Percentiles rank a stretch among this genome's conserved stretches.
Conservation (phyloP, 2,329 filamentous ascomycete species). For the Mycogone perniciosa region DNA sequence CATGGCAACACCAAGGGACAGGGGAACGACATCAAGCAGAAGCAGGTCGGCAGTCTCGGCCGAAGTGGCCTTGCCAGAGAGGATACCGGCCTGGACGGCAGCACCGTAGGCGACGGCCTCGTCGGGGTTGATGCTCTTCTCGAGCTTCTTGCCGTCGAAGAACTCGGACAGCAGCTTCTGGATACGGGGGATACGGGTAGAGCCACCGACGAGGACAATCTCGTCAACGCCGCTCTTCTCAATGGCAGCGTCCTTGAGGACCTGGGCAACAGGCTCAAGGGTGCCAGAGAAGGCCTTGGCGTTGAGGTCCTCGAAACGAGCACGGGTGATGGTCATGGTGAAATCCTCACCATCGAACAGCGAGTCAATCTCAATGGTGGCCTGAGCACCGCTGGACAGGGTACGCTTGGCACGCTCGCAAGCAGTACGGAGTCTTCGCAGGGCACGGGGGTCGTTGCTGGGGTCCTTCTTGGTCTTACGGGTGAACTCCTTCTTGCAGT, state of each 20-base stretch:
- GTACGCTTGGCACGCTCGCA: constrained; percentile 99
- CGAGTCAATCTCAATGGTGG: constrained; percentile 97
- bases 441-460: constrained; percentile 77
- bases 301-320: constrained; percentile 98
- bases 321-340: constrained; percentile 94
- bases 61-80: constrained; percentile 95
- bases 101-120: constrained; percentile 99
- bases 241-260: constrained; percentile 84
- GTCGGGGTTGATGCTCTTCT: constrained; percentile 99
- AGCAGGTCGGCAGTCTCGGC: constrained; percentile 92
- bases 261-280: constrained; percentile 90
- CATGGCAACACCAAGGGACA: constrained; percentile 98
- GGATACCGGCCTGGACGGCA: constrained; percentile 96
- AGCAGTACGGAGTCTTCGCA: constrained; percentile 92
- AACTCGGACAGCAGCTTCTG: constrained; percentile 99
- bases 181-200: constrained; percentile 96
- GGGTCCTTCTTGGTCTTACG: constrained; percentile 71
- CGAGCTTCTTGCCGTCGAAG: constrained; percentile 99
- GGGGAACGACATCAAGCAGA: constrained; percentile 90
- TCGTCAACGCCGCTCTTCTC: constrained; percentile 93
- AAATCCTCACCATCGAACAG: constrained; percentile 98
- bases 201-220: constrained; percentile 98
- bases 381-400: constrained; percentile 93
- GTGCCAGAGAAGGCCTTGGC: constrained; percentile 91
- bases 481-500: constrained; percentile 94